Evolutionary conservation across 2,329 filamentous ascomycete genomes (phyloP).

Genomic region (Phaeosphaeriaceae sp.): DNA sequence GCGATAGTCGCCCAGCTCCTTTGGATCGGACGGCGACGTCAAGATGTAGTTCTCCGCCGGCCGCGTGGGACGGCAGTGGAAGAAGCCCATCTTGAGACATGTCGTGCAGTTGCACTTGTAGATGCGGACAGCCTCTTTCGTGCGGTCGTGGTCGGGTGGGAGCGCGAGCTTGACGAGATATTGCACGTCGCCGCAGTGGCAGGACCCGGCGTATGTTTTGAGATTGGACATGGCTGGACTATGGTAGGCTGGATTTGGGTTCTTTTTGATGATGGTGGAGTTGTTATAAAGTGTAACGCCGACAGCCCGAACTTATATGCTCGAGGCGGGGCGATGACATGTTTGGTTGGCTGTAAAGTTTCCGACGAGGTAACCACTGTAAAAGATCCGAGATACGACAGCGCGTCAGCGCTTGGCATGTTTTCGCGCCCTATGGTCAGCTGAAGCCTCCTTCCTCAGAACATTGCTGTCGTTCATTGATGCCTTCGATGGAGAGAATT

Average conservation of each 20-base stretch:
- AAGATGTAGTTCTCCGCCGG: constrained; percentile 56
- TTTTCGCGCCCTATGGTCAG: background rate
- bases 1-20: constrained; percentile 53
- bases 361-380: background rate
- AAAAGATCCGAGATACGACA: background rate
- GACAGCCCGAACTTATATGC: background rate
- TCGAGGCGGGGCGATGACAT: background rate
- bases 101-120: constrained; percentile 59
- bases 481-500: too few species aligned
- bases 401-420: background rate
- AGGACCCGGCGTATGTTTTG: constrained; percentile 50
- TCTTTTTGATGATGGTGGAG: background rate
- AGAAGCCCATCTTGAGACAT: constrained; percentile 58
- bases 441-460: background rate
- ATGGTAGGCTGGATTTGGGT: too few species aligned
- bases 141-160: constrained; percentile 36
- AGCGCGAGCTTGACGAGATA: constrained; percentile 56
- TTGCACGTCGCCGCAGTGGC: constrained; percentile 55
- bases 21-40: constrained; percentile 47
- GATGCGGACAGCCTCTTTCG: constrained; percentile 31
- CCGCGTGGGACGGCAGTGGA: constrained; percentile 53
- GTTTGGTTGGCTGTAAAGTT: background rate
- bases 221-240: constrained; percentile 23
- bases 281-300: background rate
- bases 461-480: too few species aligned